phyloP scores from a whole-genome alignment of 2,329 filamentous ascomycete species.

The Aspergillus fumigatus region DNA sequence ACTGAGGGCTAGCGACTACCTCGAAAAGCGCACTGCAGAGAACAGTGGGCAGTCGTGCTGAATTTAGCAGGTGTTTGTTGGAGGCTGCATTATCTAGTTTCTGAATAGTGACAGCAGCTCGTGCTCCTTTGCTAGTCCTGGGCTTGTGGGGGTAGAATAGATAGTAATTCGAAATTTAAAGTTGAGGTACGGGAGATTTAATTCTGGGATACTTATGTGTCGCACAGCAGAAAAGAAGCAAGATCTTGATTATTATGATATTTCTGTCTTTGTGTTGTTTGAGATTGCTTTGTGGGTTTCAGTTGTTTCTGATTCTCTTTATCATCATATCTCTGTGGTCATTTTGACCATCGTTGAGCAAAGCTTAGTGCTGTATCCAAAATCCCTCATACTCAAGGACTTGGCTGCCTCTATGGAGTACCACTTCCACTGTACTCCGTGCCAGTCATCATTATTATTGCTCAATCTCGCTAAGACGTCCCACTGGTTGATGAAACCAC shows the following conservation, averaged over 20 bases:
- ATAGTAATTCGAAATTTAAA: neutral
- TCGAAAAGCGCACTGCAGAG: neutral
- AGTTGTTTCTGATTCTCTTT: neutral
- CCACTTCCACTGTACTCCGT: conserved; percentile 1
- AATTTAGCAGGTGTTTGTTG: neutral
- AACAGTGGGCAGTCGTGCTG: neutral
- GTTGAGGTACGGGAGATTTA: neutral
- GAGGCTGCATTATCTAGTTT: no score
- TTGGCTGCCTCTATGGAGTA: conserved; percentile 8
- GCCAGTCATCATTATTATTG: conserved; percentile 1
- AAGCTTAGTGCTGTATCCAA: conserved; percentile 10
- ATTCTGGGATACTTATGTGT: neutral
- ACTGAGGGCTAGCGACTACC: neutral
- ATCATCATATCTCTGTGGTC: neutral
- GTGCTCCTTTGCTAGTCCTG: conserved; percentile 9
- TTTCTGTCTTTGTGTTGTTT: neutral
- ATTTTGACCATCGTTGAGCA: neutral
- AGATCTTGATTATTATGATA: neutral
- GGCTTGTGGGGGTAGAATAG: conserved; percentile 1
- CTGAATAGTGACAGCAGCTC: conserved; percentile 1
- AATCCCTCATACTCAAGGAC: conserved; percentile 17
- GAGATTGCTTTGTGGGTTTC: neutral
- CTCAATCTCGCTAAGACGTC: neutral
- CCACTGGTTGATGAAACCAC: conserved; percentile 6
- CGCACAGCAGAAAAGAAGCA: neutral